Conservation (phyloP, 169 alveolate genomes). For the Haemoproteus tartakovskyi region DNA sequence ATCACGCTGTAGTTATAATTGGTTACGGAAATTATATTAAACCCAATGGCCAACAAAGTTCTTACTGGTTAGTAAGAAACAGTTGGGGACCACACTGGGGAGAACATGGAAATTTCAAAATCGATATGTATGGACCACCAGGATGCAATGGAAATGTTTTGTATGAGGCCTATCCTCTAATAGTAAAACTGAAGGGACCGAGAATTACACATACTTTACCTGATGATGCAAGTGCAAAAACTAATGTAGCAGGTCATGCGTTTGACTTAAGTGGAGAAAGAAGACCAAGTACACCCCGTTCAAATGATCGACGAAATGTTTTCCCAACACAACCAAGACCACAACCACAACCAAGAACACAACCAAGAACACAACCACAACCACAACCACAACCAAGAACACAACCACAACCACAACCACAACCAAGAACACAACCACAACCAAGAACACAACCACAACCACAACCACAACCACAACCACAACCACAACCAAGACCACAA, state of each 20-base stretch:
- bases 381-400: no score
- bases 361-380: no score
- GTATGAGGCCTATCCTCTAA: constrained; percentile 48
- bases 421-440: no score
- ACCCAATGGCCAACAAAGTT: constrained; percentile 16
- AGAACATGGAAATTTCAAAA: constrained; percentile 51
- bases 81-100: constrained; percentile 68
- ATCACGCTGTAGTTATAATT: constrained; percentile 61
- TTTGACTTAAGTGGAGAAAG: background rate
- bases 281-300: background rate
- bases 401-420: no score
- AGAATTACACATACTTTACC: constrained; percentile 20
- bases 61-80: constrained; percentile 59
- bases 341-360: no score
- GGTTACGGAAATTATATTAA: constrained; percentile 67
- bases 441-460: no score
- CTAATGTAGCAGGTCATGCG: background rate
- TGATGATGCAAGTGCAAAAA: constrained; percentile 35
- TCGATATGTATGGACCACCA: constrained; percentile 63
- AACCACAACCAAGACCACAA: no score
- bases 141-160: constrained; percentile 47
- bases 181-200: constrained; percentile 7
- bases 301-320: background rate
- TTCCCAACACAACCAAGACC: no score
- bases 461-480: no score